These are phyloP conservation scores for Solanum aculeatissimum DNA, from an alignment of 305 asterid genomes.

Conservation along the genomic window DNA sequence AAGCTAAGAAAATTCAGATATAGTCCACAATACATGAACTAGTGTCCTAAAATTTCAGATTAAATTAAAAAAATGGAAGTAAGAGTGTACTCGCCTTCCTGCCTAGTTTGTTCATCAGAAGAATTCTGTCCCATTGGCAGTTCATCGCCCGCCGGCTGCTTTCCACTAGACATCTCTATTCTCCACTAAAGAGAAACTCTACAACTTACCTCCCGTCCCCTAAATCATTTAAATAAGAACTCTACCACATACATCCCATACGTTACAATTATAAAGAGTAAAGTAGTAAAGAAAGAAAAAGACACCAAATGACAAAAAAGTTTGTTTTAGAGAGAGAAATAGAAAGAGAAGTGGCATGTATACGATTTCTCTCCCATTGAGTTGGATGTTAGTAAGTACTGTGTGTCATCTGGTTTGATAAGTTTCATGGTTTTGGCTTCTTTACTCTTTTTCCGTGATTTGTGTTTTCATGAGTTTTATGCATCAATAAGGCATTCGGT, in stretches of 20 bases:
- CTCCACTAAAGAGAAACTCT: background rate
- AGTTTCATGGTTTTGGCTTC: too few relatives aligned
- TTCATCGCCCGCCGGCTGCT: background rate
- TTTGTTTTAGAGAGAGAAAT: too few relatives aligned
- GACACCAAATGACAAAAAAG: too few relatives aligned
- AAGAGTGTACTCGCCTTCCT: conserved; percentile 41
- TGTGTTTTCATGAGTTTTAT: too few relatives aligned
- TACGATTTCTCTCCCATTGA: too few relatives aligned
- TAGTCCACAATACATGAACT: background rate
- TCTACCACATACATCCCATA: background rate
- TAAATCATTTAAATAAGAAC: background rate
- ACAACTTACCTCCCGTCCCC: background rate
- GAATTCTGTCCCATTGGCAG: background rate
- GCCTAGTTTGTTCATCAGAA: conserved; percentile 28
- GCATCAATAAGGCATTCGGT: too few relatives aligned
- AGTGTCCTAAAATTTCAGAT: background rate
- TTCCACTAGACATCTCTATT: conserved; percentile 20
- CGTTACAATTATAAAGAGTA: too few relatives aligned
- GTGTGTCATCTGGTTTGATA: too few relatives aligned
- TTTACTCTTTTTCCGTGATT: too few relatives aligned
- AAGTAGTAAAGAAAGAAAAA: too few relatives aligned
- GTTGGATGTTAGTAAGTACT: too few relatives aligned
- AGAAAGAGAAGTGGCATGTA: too few relatives aligned
- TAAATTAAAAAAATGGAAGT: conserved; percentile 38
- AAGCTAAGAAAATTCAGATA: background rate